phyloP scores from a whole-genome alignment of 345 rosid genomes.

The Barbarea vulgaris region DNA sequence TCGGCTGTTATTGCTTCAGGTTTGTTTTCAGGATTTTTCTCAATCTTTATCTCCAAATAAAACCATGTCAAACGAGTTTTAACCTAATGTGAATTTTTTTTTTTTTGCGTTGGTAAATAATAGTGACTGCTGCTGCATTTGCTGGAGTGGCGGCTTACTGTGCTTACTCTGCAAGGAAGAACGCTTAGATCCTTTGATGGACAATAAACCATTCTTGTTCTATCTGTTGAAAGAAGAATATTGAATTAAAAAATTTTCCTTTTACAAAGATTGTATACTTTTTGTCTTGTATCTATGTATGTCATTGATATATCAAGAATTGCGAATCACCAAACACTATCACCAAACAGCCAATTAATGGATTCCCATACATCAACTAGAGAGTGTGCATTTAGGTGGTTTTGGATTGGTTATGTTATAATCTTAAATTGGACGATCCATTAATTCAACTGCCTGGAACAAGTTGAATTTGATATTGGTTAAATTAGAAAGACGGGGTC shows the following conservation, averaged over 20 bases:
- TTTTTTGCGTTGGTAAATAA: neutral
- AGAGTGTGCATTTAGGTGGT: neutral
- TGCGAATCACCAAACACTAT: neutral
- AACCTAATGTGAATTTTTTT: neutral
- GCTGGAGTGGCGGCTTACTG: slow-evolving; percentile 44
- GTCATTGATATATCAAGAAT: neutral
- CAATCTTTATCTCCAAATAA: neutral
- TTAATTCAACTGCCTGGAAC: neutral
- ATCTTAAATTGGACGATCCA: no score
- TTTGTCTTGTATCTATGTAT: neutral
- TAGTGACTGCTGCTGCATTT: slow-evolving; percentile 45
- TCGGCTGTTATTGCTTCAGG: slow-evolving; percentile 40
- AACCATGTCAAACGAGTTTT: neutral
- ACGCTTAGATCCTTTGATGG: slow-evolving; percentile 4
- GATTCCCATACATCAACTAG: neutral
- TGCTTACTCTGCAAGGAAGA: slow-evolving; percentile 42
- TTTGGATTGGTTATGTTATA: neutral
- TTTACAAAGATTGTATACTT: neutral
- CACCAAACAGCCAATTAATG: neutral
- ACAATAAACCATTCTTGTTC: neutral
- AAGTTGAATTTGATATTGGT: neutral
- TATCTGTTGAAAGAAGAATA: neutral
- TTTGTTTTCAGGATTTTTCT: neutral
- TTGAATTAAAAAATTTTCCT: neutral
- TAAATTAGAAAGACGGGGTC: neutral